Evolutionary conservation across 805 yeast species (phyloP), one percentile per base, ranked within the genome.

Genomic region (Dipodascus albidus): DNA sequence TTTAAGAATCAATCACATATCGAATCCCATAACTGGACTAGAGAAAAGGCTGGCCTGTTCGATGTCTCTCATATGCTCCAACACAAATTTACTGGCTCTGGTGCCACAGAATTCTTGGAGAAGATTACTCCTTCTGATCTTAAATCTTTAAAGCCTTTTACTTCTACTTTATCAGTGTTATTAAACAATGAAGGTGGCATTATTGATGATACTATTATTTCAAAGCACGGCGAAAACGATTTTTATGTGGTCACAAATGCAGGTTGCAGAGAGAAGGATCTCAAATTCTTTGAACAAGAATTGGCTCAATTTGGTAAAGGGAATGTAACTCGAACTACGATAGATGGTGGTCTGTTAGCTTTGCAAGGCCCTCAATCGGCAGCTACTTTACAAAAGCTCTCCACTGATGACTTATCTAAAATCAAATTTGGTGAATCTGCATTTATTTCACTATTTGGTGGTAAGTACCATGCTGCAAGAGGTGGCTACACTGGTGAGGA

Each of bases 401-500:
- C 95, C 33, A 71, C 71, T 23, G 73, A 71, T 41, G 79, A 83
- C 60, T 74, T 93, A 51, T 67, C 75, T 6, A 71, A 75, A 52
- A 71, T 93, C 54, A 79, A 77, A 57, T 93, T 93, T 67, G 98
- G 98, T 52, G 76, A 80, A 61, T 76, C 84, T 11, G 72, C 70
- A 44, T 79, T 74, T 61, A 69, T 78, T 52, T 68, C 68, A 27
- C 65, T 76, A 20, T 70, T 64, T 35, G 69, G 70, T 51, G 63
- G 50, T 24, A 71, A 74, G 51, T 74, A 85, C 52, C 95, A 89
- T 64, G 76, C 89, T n/a, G 86, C 96, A 2, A 82, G 99, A 69
- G 87, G 95, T 22, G 99, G 99, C 1, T 93, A 93, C 73, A 93
- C 99, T 3, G 99, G 99, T 19, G 99, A 93, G 70, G 99, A 93